Percentiles rank a stretch among this genome's conserved stretches.
Evolutionary conservation across 108 stramenopile species (phyloP).

Genomic region (Mayamaea pseudoterrestris): DNA sequence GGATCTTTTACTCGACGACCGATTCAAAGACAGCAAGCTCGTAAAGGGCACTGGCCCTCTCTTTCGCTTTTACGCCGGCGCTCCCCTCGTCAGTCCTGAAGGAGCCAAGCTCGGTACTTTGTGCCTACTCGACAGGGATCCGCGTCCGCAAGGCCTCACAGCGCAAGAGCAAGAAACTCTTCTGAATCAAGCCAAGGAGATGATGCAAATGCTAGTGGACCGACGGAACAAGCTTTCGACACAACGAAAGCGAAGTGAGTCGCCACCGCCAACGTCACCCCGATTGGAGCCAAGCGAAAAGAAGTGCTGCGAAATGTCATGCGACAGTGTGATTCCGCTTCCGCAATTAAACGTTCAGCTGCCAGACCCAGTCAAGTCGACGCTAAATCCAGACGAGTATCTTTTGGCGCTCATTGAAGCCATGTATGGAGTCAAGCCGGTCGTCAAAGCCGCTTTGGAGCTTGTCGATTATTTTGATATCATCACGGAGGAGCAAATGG

Average conservation of each 20-base stretch:
- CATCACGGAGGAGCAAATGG: constrained; percentile 48
- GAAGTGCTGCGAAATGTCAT: neutral
- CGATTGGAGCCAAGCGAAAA: too few relatives aligned
- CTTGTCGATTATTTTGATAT: constrained; percentile 24
- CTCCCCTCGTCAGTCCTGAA: constrained; percentile 41
- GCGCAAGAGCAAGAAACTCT: neutral
- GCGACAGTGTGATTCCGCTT: constrained; percentile 2
- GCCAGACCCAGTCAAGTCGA: constrained; percentile 5
- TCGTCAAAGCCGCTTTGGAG: constrained; percentile 18
- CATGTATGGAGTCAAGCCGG: constrained; percentile 16
- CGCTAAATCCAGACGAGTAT: constrained; percentile 29
- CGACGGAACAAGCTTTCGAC: constrained; percentile 1
- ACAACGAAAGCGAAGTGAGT: neutral
- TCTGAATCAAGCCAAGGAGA: neutral
- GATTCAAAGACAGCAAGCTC: constrained; percentile 48
- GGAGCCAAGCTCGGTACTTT: constrained; percentile 15
- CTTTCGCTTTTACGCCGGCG: constrained; percentile 69
- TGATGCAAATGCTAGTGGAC: constrained; percentile 1
- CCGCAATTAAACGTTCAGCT: neutral
- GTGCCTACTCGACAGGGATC: constrained; percentile 1
- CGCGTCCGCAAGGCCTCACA: constrained; percentile 2
- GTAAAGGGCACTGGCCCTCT: constrained; percentile 38
- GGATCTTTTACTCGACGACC: constrained; percentile 44
- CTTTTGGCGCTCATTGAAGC: constrained; percentile 21
- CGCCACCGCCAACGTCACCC: neutral